Evolutionary conservation across 352 stramenopile species (phyloP), one percentile per base, ranked within the genome.

Genomic region (Elongisporangium prolatum): DNA sequence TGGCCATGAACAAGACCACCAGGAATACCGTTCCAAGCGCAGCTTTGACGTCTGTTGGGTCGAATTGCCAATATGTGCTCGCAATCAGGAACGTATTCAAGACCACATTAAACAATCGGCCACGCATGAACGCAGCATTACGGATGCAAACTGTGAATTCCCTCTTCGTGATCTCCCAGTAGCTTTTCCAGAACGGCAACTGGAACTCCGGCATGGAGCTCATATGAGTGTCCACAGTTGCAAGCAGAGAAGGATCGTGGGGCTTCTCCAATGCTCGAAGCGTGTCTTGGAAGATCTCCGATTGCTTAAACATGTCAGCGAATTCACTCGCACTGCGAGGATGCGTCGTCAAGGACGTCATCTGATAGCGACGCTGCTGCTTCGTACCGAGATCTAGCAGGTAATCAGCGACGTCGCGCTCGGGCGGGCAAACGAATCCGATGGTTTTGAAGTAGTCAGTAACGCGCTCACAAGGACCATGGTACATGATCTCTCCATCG

Each of bases 211-310:
- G 48, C 2, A 65, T 53, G 9, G 57, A 18, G 28, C 38, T 61
- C 21, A 54, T 6, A 48, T 65, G 61, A 18, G 53, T 60, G 16
- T 18, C 86, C 50, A 87, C 67, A 60, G 75, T 74, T 17, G 93
- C 60, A 10, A 97, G 38, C 14, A 96, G 81, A 3, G 95, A 54
- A 17, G 94, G 74, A 62, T 97, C 85, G 63, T 96, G 95, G 13
- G 95, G 66, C 10, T 74, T 69, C 38, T 89, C 87, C 14, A 92
- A 78, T 69, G 93, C 84, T 1, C 83, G 84, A 17, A 89, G 38
- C 34, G n/a, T 53, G 11, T 8, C 13, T 4, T 22, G 18, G 13
- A 54, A 57, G 11, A 56, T 56, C 24, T 59, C 38, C 0, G 63
- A 65, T 10, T 4, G n/a, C 1, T 17, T 20, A 16, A 59, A 69